Percentiles rank a stretch among this genome's conserved stretches.
These are phyloP conservation scores for Alternaria sp. DNA, from an alignment of 2,329 filamentous ascomycete genomes.

Conservation along the genomic window DNA sequence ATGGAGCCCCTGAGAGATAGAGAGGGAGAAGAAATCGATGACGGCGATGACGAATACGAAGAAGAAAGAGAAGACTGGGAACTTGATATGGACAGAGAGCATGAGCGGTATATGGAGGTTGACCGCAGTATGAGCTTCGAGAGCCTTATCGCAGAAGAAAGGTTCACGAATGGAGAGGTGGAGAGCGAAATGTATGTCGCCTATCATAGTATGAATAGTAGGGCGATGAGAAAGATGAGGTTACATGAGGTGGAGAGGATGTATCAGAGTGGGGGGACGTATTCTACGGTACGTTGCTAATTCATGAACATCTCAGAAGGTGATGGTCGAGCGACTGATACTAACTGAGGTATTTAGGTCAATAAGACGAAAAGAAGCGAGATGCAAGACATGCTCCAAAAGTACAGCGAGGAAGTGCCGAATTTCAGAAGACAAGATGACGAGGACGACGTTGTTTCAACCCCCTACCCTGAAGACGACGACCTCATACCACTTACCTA, in stretches of 20 bases:
- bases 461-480: conserved; percentile 11
- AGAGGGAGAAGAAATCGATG: background rate
- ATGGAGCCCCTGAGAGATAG: background rate
- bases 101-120: background rate
- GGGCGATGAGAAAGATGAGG: background rate
- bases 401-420: background rate
- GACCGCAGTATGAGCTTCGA: background rate
- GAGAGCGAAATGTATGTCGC: background rate
- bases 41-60: background rate
- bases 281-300: conserved; percentile 9
- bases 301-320: background rate
- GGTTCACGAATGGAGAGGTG: background rate
- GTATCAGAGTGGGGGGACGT: conserved; percentile 2
- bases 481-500: conserved; percentile 1
- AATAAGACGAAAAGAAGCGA: background rate
- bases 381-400: background rate
- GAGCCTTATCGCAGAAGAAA: background rate
- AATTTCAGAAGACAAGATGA: background rate
- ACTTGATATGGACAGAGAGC: background rate
- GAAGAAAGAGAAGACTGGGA: background rate
- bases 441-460: background rate
- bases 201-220: conserved; percentile 1
- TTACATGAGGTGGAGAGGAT: background rate
- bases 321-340: background rate
- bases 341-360: background rate